Percentiles rank a stretch among this genome's conserved stretches.
These are phyloP conservation scores for Malus fusca DNA, from an alignment of 306 rosid species.

Conservation along the genomic window DNA sequence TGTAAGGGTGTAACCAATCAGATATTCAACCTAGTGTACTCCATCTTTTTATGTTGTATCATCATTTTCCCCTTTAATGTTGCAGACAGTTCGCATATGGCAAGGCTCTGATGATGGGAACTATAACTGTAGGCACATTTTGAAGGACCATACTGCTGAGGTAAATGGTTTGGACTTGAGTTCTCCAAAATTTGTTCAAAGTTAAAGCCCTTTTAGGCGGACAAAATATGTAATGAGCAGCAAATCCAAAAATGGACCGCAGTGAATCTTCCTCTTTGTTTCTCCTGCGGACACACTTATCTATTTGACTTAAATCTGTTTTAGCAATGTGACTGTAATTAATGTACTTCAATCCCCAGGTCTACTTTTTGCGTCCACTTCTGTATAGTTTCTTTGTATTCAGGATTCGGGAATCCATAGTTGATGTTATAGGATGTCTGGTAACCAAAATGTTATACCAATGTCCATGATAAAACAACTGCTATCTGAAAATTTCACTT, in stretches of 20 bases:
- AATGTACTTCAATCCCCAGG: background rate
- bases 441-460: background rate
- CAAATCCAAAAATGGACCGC: background rate
- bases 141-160: conserved; percentile 91
- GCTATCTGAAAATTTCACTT: background rate
- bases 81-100: conserved; percentile 95
- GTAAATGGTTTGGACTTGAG: conserved; percentile 23
- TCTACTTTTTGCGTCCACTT: background rate
- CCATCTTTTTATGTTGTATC: background rate
- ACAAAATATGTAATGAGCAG: background rate
- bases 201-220: background rate
- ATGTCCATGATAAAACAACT: background rate
- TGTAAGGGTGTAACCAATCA: background rate
- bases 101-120: conserved; percentile 73
- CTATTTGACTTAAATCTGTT: background rate
- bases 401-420: background rate
- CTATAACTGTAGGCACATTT: conserved; percentile 65
- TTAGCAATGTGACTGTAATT: background rate
- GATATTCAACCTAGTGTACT: background rate
- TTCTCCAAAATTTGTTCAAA: background rate
- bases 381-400: background rate
- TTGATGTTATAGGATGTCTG: background rate
- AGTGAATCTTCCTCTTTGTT: background rate
- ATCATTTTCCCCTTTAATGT: conserved; percentile 9
- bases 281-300: background rate